Evolutionary conservation across 495 filamentous ascomycete species (phyloP).

Genomic region (Hyaloscypha variabilis): DNA sequence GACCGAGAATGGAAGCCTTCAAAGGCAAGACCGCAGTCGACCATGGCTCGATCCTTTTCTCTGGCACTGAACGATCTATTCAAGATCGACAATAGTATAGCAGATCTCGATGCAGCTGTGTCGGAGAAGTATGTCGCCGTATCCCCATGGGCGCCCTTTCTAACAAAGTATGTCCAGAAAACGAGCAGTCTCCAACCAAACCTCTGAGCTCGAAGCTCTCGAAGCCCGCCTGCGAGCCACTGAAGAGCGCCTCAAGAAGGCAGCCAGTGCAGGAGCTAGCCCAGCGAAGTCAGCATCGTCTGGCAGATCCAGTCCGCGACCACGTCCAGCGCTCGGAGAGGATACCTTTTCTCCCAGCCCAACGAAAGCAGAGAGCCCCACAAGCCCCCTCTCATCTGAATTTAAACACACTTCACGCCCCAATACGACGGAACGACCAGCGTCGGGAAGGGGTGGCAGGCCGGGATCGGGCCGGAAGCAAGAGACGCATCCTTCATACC

Average conservation of each 20-base stretch:
- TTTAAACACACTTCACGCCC: constrained; percentile 24
- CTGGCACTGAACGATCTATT: constrained; percentile 87
- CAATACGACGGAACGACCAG: constrained; percentile 30
- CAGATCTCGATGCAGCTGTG: constrained; percentile 74
- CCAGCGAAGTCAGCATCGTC: constrained; percentile 21
- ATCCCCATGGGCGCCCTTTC: constrained; percentile 12
- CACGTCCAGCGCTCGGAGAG: constrained; percentile 34
- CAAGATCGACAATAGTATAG: constrained; percentile 76
- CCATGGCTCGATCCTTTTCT: constrained; percentile 85
- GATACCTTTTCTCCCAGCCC: constrained; percentile 35
- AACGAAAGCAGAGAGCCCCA: constrained; percentile 18
- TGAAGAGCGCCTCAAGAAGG: constrained; percentile 71
- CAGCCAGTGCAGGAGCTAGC: constrained; percentile 5
- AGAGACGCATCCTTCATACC: constrained; percentile 17
- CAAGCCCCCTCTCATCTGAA: constrained; percentile 31
- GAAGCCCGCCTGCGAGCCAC: constrained; percentile 83
- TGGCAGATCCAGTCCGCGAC: constrained; percentile 30
- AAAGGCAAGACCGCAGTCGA: constrained; percentile 78
- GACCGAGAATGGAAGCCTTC: constrained; percentile 74
- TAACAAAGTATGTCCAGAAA: constrained; percentile 53
- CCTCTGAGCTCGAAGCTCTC: constrained; percentile 79
- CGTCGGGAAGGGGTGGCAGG: constrained; percentile 29
- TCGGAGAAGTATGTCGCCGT: constrained; percentile 75
- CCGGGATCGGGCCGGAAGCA: constrained; percentile 9
- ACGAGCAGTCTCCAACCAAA: constrained; percentile 70